These are phyloP conservation scores for Malassezia sp. DNA, from an alignment of 1,284 basidiomycete species.

Conservation along the genomic window DNA sequence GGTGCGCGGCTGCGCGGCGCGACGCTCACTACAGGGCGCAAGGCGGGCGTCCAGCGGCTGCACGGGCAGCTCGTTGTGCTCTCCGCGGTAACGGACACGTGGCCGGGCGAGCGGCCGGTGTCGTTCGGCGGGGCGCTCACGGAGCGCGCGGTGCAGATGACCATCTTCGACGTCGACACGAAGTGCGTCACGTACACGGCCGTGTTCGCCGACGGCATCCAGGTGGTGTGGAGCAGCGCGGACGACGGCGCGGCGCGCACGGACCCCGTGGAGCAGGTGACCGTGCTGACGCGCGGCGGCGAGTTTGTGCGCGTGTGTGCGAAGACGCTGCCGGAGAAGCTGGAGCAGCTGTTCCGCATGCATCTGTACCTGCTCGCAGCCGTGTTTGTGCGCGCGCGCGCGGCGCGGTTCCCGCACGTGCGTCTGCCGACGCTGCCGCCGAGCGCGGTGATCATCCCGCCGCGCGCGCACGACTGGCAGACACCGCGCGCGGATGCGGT, in stretches of 20 bases:
- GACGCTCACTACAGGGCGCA: no score
- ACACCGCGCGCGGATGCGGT: constrained; percentile 20
- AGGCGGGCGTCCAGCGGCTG: constrained; percentile 27
- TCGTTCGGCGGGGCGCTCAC: constrained; percentile 1
- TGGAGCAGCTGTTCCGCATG: constrained; percentile 37
- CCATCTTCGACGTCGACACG: constrained; percentile 83
- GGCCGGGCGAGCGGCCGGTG: constrained; percentile 8
- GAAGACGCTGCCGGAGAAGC: constrained; percentile 31
- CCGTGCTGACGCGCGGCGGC: constrained; percentile 27
- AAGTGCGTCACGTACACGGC: constrained; percentile 66
- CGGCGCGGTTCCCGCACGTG: constrained; percentile 16
- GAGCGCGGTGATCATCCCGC: constrained; percentile 3
- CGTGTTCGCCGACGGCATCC: constrained; percentile 30
- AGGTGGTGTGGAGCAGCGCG: constrained; percentile 5
- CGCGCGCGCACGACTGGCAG: constrained; percentile 10
- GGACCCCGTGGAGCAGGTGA: constrained; percentile 19
- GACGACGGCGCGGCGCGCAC: not conserved
- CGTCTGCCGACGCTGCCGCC: constrained; percentile 7
- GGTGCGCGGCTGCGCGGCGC: no score
- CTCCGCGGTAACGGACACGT: constrained; percentile 56
- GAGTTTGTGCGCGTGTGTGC: constrained; percentile 27
- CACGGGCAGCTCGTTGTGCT: constrained; percentile 56
- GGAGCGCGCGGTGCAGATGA: constrained; percentile 57
- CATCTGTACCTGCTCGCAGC: constrained; percentile 38
- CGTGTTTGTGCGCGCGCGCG: constrained; percentile 28